phyloP scores from a whole-genome alignment of 352 stramenopile species.

The Blastocystis sp. region DNA sequence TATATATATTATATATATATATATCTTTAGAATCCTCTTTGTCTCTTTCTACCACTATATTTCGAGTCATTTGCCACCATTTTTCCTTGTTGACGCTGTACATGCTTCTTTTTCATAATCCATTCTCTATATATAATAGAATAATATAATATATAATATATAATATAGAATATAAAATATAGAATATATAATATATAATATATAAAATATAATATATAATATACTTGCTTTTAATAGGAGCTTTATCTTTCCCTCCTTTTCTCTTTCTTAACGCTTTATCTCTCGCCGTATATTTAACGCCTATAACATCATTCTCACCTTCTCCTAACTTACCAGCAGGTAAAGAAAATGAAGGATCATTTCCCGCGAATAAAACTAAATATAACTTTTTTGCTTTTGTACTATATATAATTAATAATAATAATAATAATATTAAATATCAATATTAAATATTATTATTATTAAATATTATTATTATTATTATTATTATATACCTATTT shows the following conservation, averaged over 20 bases:
- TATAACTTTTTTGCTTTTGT: constrained; percentile 99
- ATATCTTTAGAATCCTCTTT: too few species aligned
- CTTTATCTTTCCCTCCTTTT: constrained; percentile 34
- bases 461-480: too few species aligned
- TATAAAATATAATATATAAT: not conserved
- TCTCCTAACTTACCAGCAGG: constrained; percentile 58
- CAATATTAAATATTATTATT: too few species aligned
- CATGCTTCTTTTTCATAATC: constrained; percentile 48
- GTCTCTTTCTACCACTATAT: constrained; percentile 80
- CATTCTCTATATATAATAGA: constrained; percentile 41
- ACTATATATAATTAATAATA: not conserved
- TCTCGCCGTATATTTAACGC: constrained; percentile 6
- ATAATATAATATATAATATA: not conserved
- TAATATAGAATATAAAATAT: not conserved
- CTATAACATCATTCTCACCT: constrained; percentile 40
- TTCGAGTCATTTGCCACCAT: constrained; percentile 86
- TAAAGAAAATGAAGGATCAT: constrained; percentile 50
- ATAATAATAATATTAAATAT: too few species aligned
- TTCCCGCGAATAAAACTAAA: constrained; percentile 79
- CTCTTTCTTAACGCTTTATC: constrained; percentile 34
- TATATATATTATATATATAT: too few species aligned
- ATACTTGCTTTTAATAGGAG: constrained; percentile 34
- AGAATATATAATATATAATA: too few species aligned
- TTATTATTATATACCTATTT: too few species aligned
- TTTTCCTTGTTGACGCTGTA: constrained; percentile 83